Conservation (phyloP, 352 stramenopile genomes). For the Phytophthora tentaculata region DNA sequence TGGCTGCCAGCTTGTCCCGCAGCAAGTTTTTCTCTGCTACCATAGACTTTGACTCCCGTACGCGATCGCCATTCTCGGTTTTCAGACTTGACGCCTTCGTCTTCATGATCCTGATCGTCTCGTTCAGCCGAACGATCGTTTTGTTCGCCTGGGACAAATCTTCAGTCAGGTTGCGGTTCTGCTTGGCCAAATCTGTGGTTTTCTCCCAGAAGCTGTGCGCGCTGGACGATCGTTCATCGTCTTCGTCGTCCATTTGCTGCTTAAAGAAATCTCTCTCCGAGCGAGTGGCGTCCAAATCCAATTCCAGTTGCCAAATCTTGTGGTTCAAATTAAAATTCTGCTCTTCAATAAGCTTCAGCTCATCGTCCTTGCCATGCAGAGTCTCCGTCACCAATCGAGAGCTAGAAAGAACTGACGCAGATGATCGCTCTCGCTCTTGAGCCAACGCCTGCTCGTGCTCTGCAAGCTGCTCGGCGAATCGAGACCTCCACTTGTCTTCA, state of each 20-base stretch:
- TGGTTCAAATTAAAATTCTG: conserved; percentile 62
- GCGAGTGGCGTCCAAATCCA: conserved; percentile 69
- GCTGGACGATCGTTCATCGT: conserved; percentile 72
- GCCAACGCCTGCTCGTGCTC: conserved; percentile 74
- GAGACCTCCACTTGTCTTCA: conserved; percentile 82
- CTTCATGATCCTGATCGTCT: conserved; percentile 69
- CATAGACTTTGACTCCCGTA: conserved; percentile 67
- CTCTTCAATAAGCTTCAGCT: conserved; percentile 75
- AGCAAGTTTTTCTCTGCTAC: conserved; percentile 80
- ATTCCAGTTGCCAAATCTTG: conserved; percentile 75
- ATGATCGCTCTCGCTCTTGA: conserved; percentile 69
- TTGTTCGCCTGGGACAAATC: conserved; percentile 72
- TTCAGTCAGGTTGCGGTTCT: conserved; percentile 79
- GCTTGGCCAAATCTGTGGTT: conserved; percentile 83
- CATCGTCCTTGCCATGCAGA: conserved; percentile 78
- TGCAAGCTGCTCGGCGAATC: conserved; percentile 69
- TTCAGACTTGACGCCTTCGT: conserved; percentile 56
- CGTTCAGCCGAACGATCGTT: conserved; percentile 67
- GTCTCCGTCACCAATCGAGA: conserved; percentile 75
- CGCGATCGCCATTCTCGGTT: conserved; percentile 58
- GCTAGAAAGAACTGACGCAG: conserved; percentile 66
- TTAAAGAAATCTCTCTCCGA: conserved; percentile 78
- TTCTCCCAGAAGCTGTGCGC: conserved; percentile 87
- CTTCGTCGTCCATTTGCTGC: conserved; percentile 72
- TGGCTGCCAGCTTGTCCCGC: conserved; percentile 63